phyloP scores from a whole-genome alignment of 305 asterid genomes.

The Fraxinus paxiana region DNA sequence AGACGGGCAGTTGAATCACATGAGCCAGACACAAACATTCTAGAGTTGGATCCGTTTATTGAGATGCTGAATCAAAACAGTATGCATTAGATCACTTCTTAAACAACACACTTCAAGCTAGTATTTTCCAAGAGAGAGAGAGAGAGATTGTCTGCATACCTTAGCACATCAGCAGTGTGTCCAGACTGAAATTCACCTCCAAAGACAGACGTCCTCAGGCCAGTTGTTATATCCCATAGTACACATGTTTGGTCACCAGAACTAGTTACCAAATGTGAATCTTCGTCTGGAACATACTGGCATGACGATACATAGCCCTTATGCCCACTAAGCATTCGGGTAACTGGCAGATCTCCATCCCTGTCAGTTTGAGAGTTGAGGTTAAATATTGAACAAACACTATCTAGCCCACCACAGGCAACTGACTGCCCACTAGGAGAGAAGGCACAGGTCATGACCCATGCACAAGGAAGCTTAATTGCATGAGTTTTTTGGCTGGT shows the following conservation, averaged over 20 bases:
- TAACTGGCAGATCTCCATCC: constrained; percentile 79
- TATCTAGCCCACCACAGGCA: constrained; percentile 96
- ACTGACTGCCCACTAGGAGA: constrained; percentile 90
- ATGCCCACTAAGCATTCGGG: constrained; percentile 83
- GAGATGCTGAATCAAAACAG: constrained; percentile 61
- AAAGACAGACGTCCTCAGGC: constrained; percentile 81
- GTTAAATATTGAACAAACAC: constrained; percentile 88
- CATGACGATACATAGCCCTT: constrained; percentile 94
- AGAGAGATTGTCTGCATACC: constrained; percentile 38
- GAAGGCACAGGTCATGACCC: constrained; percentile 99
- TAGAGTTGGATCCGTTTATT: constrained; percentile 69
- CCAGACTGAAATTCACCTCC: constrained; percentile 99
- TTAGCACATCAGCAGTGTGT: constrained; percentile 77
- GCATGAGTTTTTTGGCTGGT: constrained; percentile 99
- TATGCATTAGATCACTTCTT: constrained; percentile 14
- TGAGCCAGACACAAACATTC: constrained; percentile 90
- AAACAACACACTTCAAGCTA: background rate
- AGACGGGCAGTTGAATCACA: constrained; percentile 91
- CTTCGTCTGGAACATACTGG: constrained; percentile 92
- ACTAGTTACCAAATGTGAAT: constrained; percentile 77
- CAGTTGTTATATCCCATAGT: constrained; percentile 96
- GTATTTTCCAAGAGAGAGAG: background rate
- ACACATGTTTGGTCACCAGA: constrained; percentile 97
- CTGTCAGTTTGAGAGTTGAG: constrained; percentile 76
- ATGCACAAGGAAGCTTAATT: constrained; percentile 90